A percentile compares a stretch with the other conserved stretches of the same genome.
Conservation (phyloP, 345 rosid genomes). For the Rhodamnia rubescens region DNA sequence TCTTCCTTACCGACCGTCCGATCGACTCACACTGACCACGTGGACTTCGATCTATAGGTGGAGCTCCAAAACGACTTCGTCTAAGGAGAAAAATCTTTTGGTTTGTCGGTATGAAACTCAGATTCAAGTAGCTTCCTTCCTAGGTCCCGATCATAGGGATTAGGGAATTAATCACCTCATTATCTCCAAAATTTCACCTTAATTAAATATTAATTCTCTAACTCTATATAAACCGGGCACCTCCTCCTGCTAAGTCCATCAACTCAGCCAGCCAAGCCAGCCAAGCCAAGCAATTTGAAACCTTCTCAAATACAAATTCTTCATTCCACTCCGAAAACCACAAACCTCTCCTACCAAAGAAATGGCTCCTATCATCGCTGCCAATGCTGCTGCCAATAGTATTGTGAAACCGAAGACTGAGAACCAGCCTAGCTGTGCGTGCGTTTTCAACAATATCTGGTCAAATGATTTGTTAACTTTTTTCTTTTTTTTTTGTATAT, state of each 20-base stretch:
- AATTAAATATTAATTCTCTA: neutral
- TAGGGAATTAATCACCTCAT: neutral
- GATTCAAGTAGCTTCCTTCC: neutral
- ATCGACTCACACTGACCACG: neutral
- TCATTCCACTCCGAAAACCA: neutral
- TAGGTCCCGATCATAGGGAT: neutral
- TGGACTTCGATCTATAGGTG: neutral
- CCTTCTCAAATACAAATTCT: neutral
- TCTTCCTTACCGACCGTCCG: neutral
- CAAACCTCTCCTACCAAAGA: neutral
- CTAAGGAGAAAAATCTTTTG: neutral
- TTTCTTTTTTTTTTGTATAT: too few species aligned
- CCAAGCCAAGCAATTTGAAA: neutral
- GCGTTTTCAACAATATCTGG: neutral
- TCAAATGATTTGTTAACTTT: too few species aligned
- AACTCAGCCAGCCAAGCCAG: too few species aligned
- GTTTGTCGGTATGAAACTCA: neutral
- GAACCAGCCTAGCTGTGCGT: slow-evolving; percentile 11
- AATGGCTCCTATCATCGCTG: slow-evolving; percentile 4
- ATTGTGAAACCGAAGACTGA: neutral
- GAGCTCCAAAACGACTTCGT: neutral
- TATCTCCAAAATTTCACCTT: neutral
- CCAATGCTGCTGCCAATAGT: neutral
- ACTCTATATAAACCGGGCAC: neutral
- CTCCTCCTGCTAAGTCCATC: neutral